phyloP scores from a whole-genome alignment of 2,329 filamentous ascomycete species.

The Sclerotinia nivalis region DNA sequence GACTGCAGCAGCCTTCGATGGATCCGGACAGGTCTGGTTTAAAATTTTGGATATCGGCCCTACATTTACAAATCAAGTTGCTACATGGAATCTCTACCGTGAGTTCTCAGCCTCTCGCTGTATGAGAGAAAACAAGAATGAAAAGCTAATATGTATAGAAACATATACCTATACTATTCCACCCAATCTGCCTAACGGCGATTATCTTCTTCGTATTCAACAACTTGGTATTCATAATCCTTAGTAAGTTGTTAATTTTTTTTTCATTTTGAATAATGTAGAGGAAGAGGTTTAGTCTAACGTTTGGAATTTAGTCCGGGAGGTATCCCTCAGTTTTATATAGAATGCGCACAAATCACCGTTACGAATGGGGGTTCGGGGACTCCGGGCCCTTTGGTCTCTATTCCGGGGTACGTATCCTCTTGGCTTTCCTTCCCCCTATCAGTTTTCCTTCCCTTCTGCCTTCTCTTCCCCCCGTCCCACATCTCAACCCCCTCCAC shows the following conservation, averaged over 20 bases:
- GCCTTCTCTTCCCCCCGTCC: slow-evolving; percentile 7
- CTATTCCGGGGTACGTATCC: slow-evolving; percentile 34
- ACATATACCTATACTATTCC: slow-evolving; percentile 39
- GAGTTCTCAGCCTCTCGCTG: neutral
- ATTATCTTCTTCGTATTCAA: slow-evolving; percentile 39
- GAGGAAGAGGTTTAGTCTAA: neutral
- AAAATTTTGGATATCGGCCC: slow-evolving; percentile 43
- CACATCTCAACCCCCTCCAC: slow-evolving; percentile 22
- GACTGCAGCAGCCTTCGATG: slow-evolving; percentile 42
- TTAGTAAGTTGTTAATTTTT: slow-evolving; percentile 18
- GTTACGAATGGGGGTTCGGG: slow-evolving; percentile 37
- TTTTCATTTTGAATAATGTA: neutral
- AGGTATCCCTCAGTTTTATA: slow-evolving; percentile 39
- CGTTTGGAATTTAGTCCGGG: slow-evolving; percentile 25
- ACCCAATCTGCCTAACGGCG: slow-evolving; percentile 33
- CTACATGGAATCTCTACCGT: slow-evolving; percentile 38
- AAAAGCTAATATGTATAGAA: slow-evolving; percentile 26
- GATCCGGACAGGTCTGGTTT: slow-evolving; percentile 44
- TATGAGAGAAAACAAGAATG: neutral
- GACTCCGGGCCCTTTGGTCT: slow-evolving; percentile 35
- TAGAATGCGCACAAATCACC: slow-evolving; percentile 38
- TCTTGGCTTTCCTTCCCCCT: too few species aligned
- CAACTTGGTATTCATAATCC: slow-evolving; percentile 40
- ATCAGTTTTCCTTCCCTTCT: neutral
- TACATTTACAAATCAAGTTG: slow-evolving; percentile 33